Evolutionary conservation across 805 yeast genomes (phyloP).

Genomic region (baker's yeast (Saccharomyces cerevisiae)): DNA sequence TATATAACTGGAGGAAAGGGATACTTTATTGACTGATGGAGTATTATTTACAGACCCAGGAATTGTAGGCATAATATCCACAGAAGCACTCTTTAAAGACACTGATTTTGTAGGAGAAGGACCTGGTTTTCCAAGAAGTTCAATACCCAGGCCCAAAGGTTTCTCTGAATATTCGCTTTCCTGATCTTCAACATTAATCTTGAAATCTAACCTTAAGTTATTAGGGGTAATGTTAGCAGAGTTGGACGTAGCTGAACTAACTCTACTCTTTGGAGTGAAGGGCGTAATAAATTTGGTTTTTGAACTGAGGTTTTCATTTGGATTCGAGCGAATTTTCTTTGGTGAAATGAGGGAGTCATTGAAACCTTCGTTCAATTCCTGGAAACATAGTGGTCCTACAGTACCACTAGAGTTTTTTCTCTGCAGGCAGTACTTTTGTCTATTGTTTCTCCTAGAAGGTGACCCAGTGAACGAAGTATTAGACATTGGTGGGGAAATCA

Average conservation of each 20-base stretch:
- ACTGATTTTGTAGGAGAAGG: not conserved
- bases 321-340: not conserved
- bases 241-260: not conserved
- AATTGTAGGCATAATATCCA: slow-evolving; percentile 21
- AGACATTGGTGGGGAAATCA: not conserved
- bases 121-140: not conserved
- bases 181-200: not conserved
- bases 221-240: not conserved
- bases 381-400: not conserved
- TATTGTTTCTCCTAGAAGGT: slow-evolving; percentile 8
- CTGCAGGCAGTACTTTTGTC: slow-evolving; percentile 1
- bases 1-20: not conserved
- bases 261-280: not conserved
- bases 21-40: slow-evolving; percentile 9
- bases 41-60: slow-evolving; percentile 27
- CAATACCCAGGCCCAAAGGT: not conserved
- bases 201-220: not conserved
- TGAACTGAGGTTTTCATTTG: not conserved
- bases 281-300: not conserved
- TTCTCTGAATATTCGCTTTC: not conserved
- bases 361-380: not conserved
- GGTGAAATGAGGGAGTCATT: not conserved
- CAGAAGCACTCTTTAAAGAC: slow-evolving; percentile 11
- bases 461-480: slow-evolving; percentile 7
- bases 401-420: not conserved